Conservation (phyloP, 2,329 filamentous ascomycete genomes). For the Penicillium griseofulvum region DNA sequence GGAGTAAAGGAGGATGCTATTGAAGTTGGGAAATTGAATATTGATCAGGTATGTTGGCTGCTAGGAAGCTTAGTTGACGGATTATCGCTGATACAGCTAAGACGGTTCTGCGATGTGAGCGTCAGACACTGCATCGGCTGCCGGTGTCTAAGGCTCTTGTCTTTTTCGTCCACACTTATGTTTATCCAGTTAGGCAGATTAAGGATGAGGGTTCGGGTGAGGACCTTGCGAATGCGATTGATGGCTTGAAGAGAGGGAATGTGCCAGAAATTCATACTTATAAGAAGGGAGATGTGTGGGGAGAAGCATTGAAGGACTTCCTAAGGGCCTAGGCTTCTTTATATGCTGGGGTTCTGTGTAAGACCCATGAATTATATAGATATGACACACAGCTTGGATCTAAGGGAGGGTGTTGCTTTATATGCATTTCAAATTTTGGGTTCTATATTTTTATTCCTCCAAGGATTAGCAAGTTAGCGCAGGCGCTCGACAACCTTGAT, state of each 20-base stretch:
- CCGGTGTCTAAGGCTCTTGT: slow-evolving; percentile 54
- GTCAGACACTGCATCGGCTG: slow-evolving; percentile 61
- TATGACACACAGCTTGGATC: neutral
- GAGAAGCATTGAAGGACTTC: slow-evolving; percentile 53
- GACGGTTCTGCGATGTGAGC: slow-evolving; percentile 55
- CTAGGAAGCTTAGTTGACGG: neutral
- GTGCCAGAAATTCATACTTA: slow-evolving; percentile 59
- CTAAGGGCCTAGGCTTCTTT: slow-evolving; percentile 31
- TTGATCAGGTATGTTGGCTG: slow-evolving; percentile 41
- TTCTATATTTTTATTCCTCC: neutral
- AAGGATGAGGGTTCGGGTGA: slow-evolving; percentile 57
- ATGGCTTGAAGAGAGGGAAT: slow-evolving; percentile 57
- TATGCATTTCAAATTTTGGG: neutral
- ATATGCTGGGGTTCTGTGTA: neutral
- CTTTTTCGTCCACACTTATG: slow-evolving; percentile 63
- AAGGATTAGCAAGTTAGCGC: slow-evolving; percentile 38
- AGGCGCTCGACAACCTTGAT: slow-evolving; percentile 81
- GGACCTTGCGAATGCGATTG: slow-evolving; percentile 56
- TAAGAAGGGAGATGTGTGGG: slow-evolving; percentile 58
- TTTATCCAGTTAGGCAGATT: slow-evolving; percentile 55
- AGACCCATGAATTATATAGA: neutral
- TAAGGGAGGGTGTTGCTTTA: neutral
- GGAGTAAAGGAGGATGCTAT: slow-evolving; percentile 19
- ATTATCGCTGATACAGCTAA: slow-evolving; percentile 10
- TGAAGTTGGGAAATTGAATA: slow-evolving; percentile 41